Base-by-base conservation (phyloP, 2,329 filamentous ascomycete genomes). In the Aspergillus niger region DNA sequence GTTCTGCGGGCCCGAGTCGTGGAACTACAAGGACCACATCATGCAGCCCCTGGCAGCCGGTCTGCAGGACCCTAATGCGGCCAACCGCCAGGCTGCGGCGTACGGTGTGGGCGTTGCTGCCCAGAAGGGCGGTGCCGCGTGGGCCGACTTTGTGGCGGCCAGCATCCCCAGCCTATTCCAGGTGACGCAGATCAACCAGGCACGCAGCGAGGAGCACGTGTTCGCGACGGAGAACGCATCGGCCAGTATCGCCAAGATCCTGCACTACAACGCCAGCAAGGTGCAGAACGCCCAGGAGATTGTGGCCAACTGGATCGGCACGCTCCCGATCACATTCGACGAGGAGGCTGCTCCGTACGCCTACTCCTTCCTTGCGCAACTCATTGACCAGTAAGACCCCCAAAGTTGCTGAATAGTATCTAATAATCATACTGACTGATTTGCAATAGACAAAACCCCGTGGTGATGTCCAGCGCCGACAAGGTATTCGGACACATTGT, bases 191-290 rank as follows among this genome's bases (percentile, higher is more conserved):
- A 84, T 94, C 58, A 86, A 90, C 2, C 90, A 96, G 65, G 89
- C 94, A 5, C 87, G 95, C 65, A 89, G 86, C 51, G 95, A 98
- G 65, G 95, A 98, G 69, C 93, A 98, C 70, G 90, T 97, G 2
- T 99, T 96, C 74, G 95, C 95, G 2, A 98, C 95, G 1, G 95
- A 99, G 80, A 99, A 99, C 73, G 94, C 94, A 6, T 97, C 92
- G 68, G 94, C 95, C 44, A 92, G 92, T 67, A 95, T 99, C 71
- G 95, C 95, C 38, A 99, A 99, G 84, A 94, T 99, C 56, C 82
- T 99, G 65, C 92, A 97, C 74, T 97, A 89, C 80, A 97, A 96
- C 77, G 81, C 87, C 24, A 83, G 83, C 67, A 91, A 90, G 73
- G 88, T 99, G 17, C 82, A 82, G 57, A 91, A 96, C 70, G 82